Conservation (phyloP, 257 asterid species). For the Ilex aquifolium region DNA sequence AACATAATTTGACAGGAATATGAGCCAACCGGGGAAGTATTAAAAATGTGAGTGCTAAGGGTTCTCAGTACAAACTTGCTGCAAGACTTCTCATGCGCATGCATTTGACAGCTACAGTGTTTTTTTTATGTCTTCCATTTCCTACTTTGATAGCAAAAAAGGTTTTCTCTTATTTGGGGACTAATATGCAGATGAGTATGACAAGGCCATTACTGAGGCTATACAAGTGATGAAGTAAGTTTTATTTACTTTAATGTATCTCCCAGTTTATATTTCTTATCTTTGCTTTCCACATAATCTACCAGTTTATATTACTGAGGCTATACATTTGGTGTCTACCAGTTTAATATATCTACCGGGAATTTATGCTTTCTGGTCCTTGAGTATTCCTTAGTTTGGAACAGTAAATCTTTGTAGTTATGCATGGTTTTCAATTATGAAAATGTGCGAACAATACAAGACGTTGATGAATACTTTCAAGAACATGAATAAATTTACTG, state of each 20-base stretch:
- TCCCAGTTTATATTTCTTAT: neutral
- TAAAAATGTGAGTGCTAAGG: no score
- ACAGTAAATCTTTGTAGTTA: no score
- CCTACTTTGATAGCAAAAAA: neutral
- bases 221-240: slow-evolving; percentile 54
- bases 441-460: no score
- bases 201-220: slow-evolving; percentile 70
- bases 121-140: neutral
- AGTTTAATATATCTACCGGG: neutral
- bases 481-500: no score
- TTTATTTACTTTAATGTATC: neutral
- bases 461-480: no score
- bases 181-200: slow-evolving; percentile 61
- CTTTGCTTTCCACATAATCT: slow-evolving; percentile 1
- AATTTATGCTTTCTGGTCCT: neutral
- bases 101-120: neutral
- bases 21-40: no score
- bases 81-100: neutral
- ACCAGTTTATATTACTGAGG: no score
- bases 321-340: no score
- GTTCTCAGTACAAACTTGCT: no score
- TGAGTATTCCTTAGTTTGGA: neutral
- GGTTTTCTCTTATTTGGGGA: slow-evolving; percentile 5
- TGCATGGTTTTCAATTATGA: no score
- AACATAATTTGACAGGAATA: no score